These are phyloP conservation scores for Actinomortierella ambigua DNA, from an alignment of 371 early-diverging fungal species.

Conservation along the genomic window DNA sequence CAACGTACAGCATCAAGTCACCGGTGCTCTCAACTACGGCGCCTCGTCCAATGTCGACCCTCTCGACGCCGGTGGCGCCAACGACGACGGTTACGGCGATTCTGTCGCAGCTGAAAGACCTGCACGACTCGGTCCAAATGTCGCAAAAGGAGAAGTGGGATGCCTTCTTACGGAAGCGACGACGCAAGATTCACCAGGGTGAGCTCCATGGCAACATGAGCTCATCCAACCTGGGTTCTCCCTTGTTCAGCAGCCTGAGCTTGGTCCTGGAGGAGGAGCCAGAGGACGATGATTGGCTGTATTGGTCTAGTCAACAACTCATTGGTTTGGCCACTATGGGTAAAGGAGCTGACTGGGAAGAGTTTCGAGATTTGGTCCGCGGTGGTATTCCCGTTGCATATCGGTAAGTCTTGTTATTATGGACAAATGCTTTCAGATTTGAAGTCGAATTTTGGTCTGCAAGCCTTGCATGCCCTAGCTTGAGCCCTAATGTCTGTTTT, in stretches of 20 bases:
- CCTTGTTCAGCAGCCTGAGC: constrained; percentile 34
- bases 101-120: constrained; percentile 44
- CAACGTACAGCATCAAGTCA: constrained; percentile 18
- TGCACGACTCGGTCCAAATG: constrained; percentile 40
- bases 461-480: too few species aligned
- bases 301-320: constrained; percentile 38
- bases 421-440: too few species aligned
- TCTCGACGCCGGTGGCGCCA: constrained; percentile 34
- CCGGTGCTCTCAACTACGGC: constrained; percentile 31
- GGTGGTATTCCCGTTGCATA: constrained; percentile 47
- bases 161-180: constrained; percentile 31
- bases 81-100: constrained; percentile 29
- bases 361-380: constrained; percentile 39
- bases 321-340: constrained; percentile 43
- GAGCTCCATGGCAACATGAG: constrained; percentile 40
- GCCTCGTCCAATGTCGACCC: constrained; percentile 35
- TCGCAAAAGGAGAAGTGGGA: constrained; percentile 47
- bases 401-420: constrained; percentile 16
- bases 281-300: constrained; percentile 40
- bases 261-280: constrained; percentile 23
- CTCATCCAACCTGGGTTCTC: constrained; percentile 22
- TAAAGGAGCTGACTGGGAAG: constrained; percentile 43
- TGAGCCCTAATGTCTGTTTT: not conserved
- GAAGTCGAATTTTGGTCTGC: too few species aligned
- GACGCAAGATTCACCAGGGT: constrained; percentile 33